Evolutionary conservation across 2,329 filamentous ascomycete species (phyloP).

Genomic region (Claviceps africana): DNA sequence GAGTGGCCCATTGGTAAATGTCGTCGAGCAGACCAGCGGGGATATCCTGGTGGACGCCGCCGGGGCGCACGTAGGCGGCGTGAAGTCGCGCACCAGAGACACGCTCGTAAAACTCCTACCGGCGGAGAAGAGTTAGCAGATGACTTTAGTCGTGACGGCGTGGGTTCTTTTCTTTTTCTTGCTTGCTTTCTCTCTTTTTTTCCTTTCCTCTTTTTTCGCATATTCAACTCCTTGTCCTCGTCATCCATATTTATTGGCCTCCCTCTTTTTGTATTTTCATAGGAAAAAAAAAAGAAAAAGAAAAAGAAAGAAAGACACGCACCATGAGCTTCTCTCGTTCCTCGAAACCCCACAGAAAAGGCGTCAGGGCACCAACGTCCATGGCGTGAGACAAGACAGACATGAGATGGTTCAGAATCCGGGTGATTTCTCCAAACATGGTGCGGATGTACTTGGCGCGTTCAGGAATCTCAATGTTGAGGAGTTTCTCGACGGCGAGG

Average conservation of each 20-base stretch:
- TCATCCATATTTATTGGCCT: too few species aligned
- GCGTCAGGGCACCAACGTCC: constrained; percentile 95
- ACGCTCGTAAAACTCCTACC: constrained; percentile 98
- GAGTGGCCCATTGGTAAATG: constrained; percentile 99
- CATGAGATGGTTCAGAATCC: constrained; percentile 95
- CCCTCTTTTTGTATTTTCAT: too few species aligned
- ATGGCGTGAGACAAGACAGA: constrained; percentile 93
- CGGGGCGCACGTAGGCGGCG: constrained; percentile 90
- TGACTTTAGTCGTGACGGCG: neutral
- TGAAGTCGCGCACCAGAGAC: constrained; percentile 96
- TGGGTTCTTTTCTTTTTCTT: neutral
- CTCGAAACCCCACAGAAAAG: constrained; percentile 98
- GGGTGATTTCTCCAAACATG: constrained; percentile 87
- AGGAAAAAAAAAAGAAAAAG: too few species aligned
- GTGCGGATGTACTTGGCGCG: constrained; percentile 96
- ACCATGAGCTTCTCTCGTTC: constrained; percentile 99
- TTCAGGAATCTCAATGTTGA: constrained; percentile 92
- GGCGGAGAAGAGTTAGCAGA: neutral
- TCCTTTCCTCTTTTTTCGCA: neutral
- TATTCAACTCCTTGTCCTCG: too few species aligned
- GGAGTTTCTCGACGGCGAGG: constrained; percentile 89
- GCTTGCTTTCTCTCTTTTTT: neutral
- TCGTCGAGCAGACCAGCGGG: constrained; percentile 90
- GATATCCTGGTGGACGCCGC: constrained; percentile 91
- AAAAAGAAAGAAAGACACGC: constrained; percentile 19